Evolutionary conservation across 2,329 filamentous ascomycete genomes (phyloP).

Genomic region (Cladophialophora immunda): DNA sequence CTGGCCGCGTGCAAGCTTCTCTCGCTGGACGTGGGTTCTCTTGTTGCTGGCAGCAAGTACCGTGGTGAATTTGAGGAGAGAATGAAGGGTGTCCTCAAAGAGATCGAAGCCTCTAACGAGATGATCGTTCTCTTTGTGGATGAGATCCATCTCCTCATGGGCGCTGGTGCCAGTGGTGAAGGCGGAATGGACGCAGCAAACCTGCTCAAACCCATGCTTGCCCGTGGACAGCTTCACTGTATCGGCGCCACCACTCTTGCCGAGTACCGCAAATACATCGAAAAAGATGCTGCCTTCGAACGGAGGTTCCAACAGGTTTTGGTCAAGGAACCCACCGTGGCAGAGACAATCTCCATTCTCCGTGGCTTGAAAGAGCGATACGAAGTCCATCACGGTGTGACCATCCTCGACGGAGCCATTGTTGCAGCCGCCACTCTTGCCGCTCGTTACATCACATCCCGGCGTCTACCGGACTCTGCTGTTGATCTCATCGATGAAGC

Average conservation of each 20-base stretch:
- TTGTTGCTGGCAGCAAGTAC: conserved; percentile 98
- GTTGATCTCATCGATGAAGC: conserved; percentile 97
- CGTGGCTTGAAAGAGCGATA: conserved; percentile 98
- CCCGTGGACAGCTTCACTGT: conserved; percentile 94
- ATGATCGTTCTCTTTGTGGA: conserved; percentile 99
- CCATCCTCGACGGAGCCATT: conserved; percentile 91
- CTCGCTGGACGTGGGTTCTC: conserved; percentile 91
- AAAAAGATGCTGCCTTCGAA: conserved; percentile 98
- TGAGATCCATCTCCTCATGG: conserved; percentile 98
- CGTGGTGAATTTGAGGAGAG: conserved; percentile 98
- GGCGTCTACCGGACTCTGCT: conserved; percentile 92
- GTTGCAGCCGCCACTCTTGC: conserved; percentile 91
- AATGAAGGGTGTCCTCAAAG: conserved; percentile 98
- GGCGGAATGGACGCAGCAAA: conserved; percentile 99
- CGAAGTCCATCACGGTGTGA: conserved; percentile 97
- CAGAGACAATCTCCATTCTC: conserved; percentile 96
- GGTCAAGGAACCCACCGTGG: conserved; percentile 89
- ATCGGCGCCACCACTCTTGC: conserved; percentile 95
- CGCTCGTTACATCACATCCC: conserved; percentile 88
- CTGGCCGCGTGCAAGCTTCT: conserved; percentile 92
- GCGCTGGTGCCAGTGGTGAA: conserved; percentile 90
- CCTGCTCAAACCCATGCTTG: conserved; percentile 96
- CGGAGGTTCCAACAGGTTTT: conserved; percentile 98
- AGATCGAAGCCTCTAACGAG: conserved; percentile 92
- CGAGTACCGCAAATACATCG: conserved; percentile 98